Base-by-base conservation (phyloP, 257 asterid species). In the Linaria vulgaris region DNA sequence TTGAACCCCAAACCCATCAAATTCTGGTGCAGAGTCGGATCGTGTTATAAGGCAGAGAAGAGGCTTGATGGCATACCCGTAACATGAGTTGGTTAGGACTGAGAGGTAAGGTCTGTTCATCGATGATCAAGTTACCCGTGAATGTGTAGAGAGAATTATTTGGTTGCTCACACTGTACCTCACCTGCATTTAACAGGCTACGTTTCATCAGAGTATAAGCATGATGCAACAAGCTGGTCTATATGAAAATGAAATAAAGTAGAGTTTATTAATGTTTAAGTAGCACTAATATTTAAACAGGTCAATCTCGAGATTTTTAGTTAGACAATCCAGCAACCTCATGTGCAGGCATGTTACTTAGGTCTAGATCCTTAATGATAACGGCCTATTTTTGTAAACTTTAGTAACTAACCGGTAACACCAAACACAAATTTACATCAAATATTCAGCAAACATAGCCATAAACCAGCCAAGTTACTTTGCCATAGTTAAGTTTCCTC, bases 151-250 rank as follows among this genome's bases (percentile, higher is more conserved):
- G 80, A 13, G 99, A 94, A 74, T 94, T 94, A 74, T 94, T 94
- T 64, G 99, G 99, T 74, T 90, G 96, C 87, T 94, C 99, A 52
- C 97, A 90, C 66, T 94, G 99, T 68, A 94, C 79, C 83, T 94
- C 99, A 64, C 99, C 99, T 94, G 96, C 81, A 81, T 68, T 45
- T 69, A 43, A 68, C 37, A 72, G 45, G 67, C 59, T 50, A 68
- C 68, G n/a, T 47, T 53, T 47, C 69, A 66, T 72, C 66, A 77
- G 48, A 72, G 69, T 24, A 75, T 19, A 55, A 51, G 49, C 48
- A 58, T 31, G 59, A 34, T 7, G 41, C 41, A 11, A 34, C 41
- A 34, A 34, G 41, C 10, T 3, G 65, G 12, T 30, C 22, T 34
- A 65, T n/a, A 51, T 45, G 50, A 65, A 46, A 37, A 50, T 34